These are phyloP conservation scores for Cladosporium sphaerospermum DNA, from an alignment of 2,329 filamentous ascomycete genomes.

Conservation along the genomic window DNA sequence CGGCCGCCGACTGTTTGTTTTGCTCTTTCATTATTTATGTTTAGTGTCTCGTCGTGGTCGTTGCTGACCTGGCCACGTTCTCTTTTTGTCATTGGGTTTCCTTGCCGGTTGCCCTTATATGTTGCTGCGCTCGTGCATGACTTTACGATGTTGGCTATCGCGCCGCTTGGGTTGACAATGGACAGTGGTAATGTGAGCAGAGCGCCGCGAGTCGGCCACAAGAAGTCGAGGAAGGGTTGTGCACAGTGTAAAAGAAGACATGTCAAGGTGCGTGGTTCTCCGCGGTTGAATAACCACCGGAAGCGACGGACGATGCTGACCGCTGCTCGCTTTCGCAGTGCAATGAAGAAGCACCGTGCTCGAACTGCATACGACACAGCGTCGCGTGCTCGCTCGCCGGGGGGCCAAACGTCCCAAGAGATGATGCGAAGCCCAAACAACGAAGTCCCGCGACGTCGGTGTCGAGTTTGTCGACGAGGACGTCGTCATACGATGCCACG, in stretches of 20 bases:
- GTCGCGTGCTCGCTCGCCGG: constrained; percentile 28
- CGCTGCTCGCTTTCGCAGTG: constrained; percentile 19
- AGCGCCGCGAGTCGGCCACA: constrained; percentile 26
- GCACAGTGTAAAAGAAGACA: constrained; percentile 29
- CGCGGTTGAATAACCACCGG: neutral
- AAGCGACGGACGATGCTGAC: neutral
- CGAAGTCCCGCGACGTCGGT: constrained; percentile 19
- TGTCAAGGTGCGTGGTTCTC: constrained; percentile 24
- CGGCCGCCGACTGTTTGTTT: neutral
- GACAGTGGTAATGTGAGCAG: constrained; percentile 16
- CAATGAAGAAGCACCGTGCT: constrained; percentile 27
- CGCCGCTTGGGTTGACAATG: constrained; percentile 12
- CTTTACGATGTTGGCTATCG: constrained; percentile 8
- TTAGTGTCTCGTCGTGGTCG: neutral
- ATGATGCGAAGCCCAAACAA: constrained; percentile 22
- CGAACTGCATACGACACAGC: constrained; percentile 26
- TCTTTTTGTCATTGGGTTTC: neutral
- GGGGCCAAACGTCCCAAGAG: constrained; percentile 24
- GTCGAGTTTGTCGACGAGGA: constrained; percentile 14
- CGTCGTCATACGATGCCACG: constrained; percentile 16
- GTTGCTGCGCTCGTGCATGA: neutral
- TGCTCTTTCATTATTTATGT: neutral
- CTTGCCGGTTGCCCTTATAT: neutral
- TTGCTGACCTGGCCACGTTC: neutral
- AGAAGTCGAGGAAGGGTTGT: constrained; percentile 26